Base-by-base conservation (phyloP, 2,329 filamentous ascomycete genomes). In the Beauveria asiatica region DNA sequence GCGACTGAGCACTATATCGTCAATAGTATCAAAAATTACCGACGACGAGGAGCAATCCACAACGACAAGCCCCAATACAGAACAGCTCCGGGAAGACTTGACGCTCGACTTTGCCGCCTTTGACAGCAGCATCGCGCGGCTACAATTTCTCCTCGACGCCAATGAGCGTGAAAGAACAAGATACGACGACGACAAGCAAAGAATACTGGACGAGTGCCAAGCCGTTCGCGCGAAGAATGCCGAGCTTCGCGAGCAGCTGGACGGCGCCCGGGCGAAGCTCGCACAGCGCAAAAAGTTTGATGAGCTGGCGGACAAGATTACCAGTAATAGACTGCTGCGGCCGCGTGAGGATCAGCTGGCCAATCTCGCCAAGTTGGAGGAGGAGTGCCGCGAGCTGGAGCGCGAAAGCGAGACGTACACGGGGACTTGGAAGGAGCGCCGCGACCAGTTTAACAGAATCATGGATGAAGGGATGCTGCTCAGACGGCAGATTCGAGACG, bases 401-500 rank as follows among this genome's bases (percentile, higher is more conserved):
- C 84, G 85, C 64, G 92, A 97, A 77, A 91, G 90, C 68, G 83
- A 84, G 69, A 86, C 89, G 42, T 95, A 95, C 71, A 88, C 85
- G 53, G 83, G 81, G 64, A 94, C 90, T 0, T 97, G 92, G 92
- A 79, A 83, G 46, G 92, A 96, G 74, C 82, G 93, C 44, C 80
- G 88, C 63, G 89, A 91, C 66, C 91, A 96, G 74, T 96, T 97
- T 73, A 89, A 87, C 61, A 83, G 85, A 60, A 92, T 97, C 68
- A 89, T 96, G 70, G 89, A 92, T 62, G 93, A 97, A 76, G 91
- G 91, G n/a, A 89, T 89, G 83, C 81, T 90, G 64, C 81, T 97
- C 72, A 80, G 92, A 61, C 82, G 90, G 53, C 80, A 95, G 71
- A 96, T 97, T 69, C 86, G 92, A 62, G 92, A 96, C 69, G 93